Evolutionary conservation across 306 rosid genomes (phyloP).

Genomic region (Gleditsia sinensis): DNA sequence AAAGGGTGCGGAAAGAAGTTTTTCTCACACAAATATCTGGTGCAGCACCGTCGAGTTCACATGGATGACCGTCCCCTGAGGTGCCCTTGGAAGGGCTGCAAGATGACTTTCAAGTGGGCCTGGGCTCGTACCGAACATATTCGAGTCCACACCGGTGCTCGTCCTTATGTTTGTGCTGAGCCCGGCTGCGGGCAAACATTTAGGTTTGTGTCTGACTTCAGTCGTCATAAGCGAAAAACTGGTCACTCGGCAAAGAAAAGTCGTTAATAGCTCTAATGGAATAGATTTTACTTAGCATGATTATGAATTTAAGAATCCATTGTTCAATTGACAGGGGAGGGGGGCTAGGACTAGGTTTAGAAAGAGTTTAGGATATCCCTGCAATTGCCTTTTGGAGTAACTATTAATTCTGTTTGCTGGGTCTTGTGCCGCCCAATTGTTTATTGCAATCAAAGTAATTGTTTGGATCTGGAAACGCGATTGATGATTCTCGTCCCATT

Average conservation of each 20-base stretch:
- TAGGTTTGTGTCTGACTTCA: slow-evolving; percentile 68
- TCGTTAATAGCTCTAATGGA: slow-evolving; percentile 25
- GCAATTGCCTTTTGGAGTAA: slow-evolving; percentile 50
- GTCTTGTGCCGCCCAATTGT: slow-evolving; percentile 51
- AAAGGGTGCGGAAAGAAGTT: slow-evolving; percentile 74
- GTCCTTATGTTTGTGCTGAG: slow-evolving; percentile 64
- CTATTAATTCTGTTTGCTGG: slow-evolving; percentile 48
- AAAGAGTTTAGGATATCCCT: slow-evolving; percentile 47
- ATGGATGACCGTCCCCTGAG: slow-evolving; percentile 72
- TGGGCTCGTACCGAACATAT: slow-evolving; percentile 80
- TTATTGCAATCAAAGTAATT: slow-evolving; percentile 49
- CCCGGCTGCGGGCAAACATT: slow-evolving; percentile 68
- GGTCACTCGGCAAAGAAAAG: slow-evolving; percentile 66
- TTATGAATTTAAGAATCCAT: slow-evolving; percentile 33
- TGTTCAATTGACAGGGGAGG: slow-evolving; percentile 47
- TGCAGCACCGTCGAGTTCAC: slow-evolving; percentile 74
- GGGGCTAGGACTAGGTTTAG: slow-evolving; percentile 48
- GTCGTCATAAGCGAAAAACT: slow-evolving; percentile 76
- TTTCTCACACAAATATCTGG: slow-evolving; percentile 72
- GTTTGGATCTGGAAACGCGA: slow-evolving; percentile 47
- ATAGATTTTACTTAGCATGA: slow-evolving; percentile 33
- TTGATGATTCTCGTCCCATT: slow-evolving; percentile 35
- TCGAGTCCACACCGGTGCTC: slow-evolving; percentile 68
- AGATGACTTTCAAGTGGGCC: slow-evolving; percentile 81
- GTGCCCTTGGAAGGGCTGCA: slow-evolving; percentile 83